Evolutionary conservation across 2,329 filamentous ascomycete genomes (phyloP), one percentile per base, ranked within the genome.

Genomic region (Aspergillus unguis): DNA sequence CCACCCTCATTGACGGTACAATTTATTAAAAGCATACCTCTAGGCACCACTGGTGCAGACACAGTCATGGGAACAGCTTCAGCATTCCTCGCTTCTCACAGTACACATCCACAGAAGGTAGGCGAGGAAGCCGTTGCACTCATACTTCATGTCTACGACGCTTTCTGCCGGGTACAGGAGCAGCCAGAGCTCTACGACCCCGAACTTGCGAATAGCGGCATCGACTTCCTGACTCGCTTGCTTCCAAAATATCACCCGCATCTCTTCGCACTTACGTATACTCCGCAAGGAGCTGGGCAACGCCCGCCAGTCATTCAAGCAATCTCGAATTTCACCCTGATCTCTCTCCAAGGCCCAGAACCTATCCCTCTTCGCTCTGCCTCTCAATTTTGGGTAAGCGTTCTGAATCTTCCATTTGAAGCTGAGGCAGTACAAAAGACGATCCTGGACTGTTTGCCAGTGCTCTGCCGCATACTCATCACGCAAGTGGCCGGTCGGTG

Each of bases 321-420:
- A 2, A 65, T 75, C 7, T 55, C 76, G 9, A 68, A 73, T 26
- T 73, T 76, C 53, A 72, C 69, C 4, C 65, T 75, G n/a, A 56
- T 69, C 23, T 65, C 71, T 11, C 61, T 77, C 35, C 69, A 69
- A 40, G 66, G 73, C 7, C 65, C 70, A 0, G 75, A 77, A 35
- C 72, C 74, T 7, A 65, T 77, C 10, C 73, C 75, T n/a, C 71
- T 77, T n/a, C 74, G 74, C 17, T 73, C 74, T 28, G 71, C 73
- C 4, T 71, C 74, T 32, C 62, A 67, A 32, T 77, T 77, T 57
- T 76, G 75, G 69, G 62, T 71, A n/a, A 63, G 65, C 17, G 58
- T 75, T 40, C 47, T 75, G 53, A 67, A 68, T 48, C 60, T 76
- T 52, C 64, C 66, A 1, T 56, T 59, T 25, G 60, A 67, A 27